phyloP scores from a whole-genome alignment of 176 grass and related monocot species.

The Oryza meridionalis region DNA sequence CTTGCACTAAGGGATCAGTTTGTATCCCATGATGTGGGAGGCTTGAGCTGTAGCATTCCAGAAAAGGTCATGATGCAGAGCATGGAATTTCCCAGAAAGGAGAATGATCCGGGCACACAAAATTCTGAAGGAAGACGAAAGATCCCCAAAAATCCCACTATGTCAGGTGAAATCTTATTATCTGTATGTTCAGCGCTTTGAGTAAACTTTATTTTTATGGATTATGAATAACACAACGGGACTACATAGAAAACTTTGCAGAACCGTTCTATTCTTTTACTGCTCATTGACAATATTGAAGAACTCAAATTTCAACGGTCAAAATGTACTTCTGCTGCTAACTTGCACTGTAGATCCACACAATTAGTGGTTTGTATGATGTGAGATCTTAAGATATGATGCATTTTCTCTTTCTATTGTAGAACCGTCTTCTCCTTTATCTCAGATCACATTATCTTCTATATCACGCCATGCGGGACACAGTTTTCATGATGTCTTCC shows the following conservation, averaged over 20 bases:
- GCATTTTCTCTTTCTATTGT: slow-evolving; percentile 29
- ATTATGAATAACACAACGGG: not conserved
- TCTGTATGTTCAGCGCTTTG: slow-evolving; percentile 7
- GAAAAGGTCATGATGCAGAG: slow-evolving; percentile 24
- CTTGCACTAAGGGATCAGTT: slow-evolving; percentile 56
- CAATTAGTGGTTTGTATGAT: not conserved
- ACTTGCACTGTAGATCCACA: not conserved
- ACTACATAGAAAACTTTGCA: not conserved
- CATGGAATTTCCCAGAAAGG: slow-evolving; percentile 33
- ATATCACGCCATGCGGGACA: slow-evolving; percentile 56
- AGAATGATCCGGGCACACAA: slow-evolving; percentile 27
- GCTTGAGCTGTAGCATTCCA: slow-evolving; percentile 24
- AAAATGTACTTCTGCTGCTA: slow-evolving; percentile 7
- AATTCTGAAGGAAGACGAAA: slow-evolving; percentile 36
- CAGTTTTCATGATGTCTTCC: slow-evolving; percentile 77
- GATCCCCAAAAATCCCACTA: slow-evolving; percentile 17
- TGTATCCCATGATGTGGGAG: slow-evolving; percentile 36
- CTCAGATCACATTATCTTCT: slow-evolving; percentile 44
- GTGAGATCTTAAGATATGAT: slow-evolving; percentile 18
- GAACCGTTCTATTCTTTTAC: not conserved
- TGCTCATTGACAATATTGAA: not conserved
- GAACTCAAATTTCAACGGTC: not conserved
- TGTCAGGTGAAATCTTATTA: slow-evolving; percentile 41
- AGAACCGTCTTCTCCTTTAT: slow-evolving; percentile 48
- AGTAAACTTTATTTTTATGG: not conserved